A percentile compares a stretch with the other conserved stretches of the same genome.
Evolutionary conservation across 73 alveolate species (phyloP).

Genomic region (Effrenium voratum): DNA sequence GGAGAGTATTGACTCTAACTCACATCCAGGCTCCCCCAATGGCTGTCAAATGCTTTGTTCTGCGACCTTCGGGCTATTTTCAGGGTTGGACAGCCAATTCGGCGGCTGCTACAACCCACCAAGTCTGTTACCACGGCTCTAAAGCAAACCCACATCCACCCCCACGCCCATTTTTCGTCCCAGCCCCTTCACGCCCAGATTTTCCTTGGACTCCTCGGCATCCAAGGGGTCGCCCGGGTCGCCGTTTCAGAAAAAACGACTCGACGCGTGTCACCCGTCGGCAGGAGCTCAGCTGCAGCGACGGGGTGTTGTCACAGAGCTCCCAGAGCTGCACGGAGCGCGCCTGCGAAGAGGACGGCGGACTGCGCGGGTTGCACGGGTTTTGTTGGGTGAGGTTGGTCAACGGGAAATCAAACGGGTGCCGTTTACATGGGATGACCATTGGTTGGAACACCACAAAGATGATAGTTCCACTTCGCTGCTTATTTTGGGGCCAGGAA

Average conservation of each 20-base stretch:
- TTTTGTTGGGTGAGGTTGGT: neutral
- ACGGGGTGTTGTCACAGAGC: slow-evolving; percentile 62
- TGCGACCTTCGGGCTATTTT: neutral
- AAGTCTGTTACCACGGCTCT: neutral
- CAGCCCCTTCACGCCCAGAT: neutral
- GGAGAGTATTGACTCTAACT: too few relatives aligned
- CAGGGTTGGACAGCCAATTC: neutral
- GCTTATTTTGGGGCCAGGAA: neutral
- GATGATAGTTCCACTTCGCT: neutral
- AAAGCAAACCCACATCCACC: neutral
- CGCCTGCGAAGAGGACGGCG: slow-evolving; percentile 44
- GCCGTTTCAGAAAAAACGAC: neutral
- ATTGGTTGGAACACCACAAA: too few relatives aligned
- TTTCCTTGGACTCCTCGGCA: neutral
- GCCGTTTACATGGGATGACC: too few relatives aligned
- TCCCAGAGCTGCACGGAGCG: slow-evolving; percentile 46
- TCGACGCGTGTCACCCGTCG: neutral
- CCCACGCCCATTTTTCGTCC: neutral
- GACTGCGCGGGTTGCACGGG: neutral
- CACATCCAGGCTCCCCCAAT: too few relatives aligned
- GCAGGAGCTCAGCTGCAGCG: slow-evolving; percentile 38
- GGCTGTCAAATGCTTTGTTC: neutral
- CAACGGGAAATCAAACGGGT: too few relatives aligned
- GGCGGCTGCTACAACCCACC: neutral
- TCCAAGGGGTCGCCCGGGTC: neutral